Evolutionary conservation across 1,284 basidiomycete genomes (phyloP).

Genomic region (Bothia castanella): DNA sequence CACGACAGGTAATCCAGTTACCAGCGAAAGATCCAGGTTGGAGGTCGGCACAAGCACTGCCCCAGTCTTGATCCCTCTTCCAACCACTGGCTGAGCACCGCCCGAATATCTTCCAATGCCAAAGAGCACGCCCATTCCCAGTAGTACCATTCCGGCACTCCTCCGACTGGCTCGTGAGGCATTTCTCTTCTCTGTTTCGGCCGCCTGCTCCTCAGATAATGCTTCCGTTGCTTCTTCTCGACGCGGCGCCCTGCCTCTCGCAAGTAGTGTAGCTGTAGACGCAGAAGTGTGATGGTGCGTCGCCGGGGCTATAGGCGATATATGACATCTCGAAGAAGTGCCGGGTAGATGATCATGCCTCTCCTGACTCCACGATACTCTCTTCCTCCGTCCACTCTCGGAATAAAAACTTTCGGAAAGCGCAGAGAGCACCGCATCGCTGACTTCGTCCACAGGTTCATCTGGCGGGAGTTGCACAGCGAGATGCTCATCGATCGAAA

Average conservation of each 20-base stretch:
- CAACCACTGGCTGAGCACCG: slow-evolving; percentile 27
- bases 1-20: slow-evolving; percentile 9
- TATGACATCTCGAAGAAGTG: slow-evolving; percentile 38
- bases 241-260: slow-evolving; percentile 47
- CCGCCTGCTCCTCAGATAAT: slow-evolving; percentile 24
- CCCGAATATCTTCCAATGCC: slow-evolving; percentile 52
- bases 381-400: slow-evolving; percentile 54
- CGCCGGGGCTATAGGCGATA: slow-evolving; percentile 30
- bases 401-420: slow-evolving; percentile 71
- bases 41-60: slow-evolving; percentile 32
- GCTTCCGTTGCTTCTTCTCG: slow-evolving; percentile 33
- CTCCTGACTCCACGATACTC: slow-evolving; percentile 66
- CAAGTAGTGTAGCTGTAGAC: slow-evolving; percentile 23
- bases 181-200: slow-evolving; percentile 31
- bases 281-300: slow-evolving; percentile 33
- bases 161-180: slow-evolving; percentile 59
- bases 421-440: slow-evolving; percentile 49
- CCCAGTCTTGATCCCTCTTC: slow-evolving; percentile 32
- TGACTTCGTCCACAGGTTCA: slow-evolving; percentile 48
- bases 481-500: slow-evolving; percentile 22
- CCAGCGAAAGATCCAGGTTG: not conserved
- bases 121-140: slow-evolving; percentile 67
- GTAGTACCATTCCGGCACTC: slow-evolving; percentile 67
- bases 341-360: slow-evolving; percentile 39
- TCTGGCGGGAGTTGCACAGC: slow-evolving; percentile 13